Evolutionary conservation across 805 yeast species (phyloP).

Genomic region (Pichia gijzeniarum): DNA sequence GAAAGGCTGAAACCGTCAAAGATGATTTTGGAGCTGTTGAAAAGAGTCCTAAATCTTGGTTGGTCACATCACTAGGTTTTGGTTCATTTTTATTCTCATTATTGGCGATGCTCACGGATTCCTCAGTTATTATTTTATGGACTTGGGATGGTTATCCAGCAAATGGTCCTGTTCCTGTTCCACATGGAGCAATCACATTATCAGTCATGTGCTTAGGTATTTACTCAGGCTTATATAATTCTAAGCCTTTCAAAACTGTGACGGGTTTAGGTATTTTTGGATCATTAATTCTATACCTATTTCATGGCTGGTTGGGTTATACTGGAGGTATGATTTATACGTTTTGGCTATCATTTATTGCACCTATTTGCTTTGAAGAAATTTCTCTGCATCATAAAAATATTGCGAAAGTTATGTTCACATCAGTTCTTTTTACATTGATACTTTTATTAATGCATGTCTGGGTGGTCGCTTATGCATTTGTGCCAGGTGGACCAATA

Average conservation of each 20-base stretch:
- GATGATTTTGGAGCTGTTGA: not conserved
- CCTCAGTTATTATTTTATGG: slow-evolving; percentile 87
- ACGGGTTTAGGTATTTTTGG: slow-evolving; percentile 41
- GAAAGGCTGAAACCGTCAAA: slow-evolving; percentile 1
- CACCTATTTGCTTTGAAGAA: slow-evolving; percentile 55
- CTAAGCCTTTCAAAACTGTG: slow-evolving; percentile 13
- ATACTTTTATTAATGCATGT: slow-evolving; percentile 73
- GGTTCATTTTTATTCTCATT: slow-evolving; percentile 70
- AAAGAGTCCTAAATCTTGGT: slow-evolving; percentile 13
- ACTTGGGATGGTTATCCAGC: slow-evolving; percentile 94
- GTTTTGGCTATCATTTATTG: slow-evolving; percentile 54
- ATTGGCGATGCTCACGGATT: slow-evolving; percentile 72
- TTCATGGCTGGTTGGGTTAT: slow-evolving; percentile 66
- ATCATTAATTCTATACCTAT: slow-evolving; percentile 42
- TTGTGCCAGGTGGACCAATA: slow-evolving; percentile 89
- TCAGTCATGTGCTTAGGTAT: slow-evolving; percentile 53
- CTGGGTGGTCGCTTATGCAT: slow-evolving; percentile 97
- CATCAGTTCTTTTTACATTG: slow-evolving; percentile 44
- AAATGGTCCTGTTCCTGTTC: slow-evolving; percentile 81
- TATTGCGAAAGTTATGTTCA: slow-evolving; percentile 47
- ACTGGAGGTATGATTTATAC: slow-evolving; percentile 62
- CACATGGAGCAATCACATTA: slow-evolving; percentile 70
- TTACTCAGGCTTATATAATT: slow-evolving; percentile 36
- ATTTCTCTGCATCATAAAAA: slow-evolving; percentile 31
- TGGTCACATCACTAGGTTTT: slow-evolving; percentile 58